Evolutionary conservation across 1,284 basidiomycete genomes (phyloP).

Genomic region (Cutaneotrichosporon dermatis): DNA sequence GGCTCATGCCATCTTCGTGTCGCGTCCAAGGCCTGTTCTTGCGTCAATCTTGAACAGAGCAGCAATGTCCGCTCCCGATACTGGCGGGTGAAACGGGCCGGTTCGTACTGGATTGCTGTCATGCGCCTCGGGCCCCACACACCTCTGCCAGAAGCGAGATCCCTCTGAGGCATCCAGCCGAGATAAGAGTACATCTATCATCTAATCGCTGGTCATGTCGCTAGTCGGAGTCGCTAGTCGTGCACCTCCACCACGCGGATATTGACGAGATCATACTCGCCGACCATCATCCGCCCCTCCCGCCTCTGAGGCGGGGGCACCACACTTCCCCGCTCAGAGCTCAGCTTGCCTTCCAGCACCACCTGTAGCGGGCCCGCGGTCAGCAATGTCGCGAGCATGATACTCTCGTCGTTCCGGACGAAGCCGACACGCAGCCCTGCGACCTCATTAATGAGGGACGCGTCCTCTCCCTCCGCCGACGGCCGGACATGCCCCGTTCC

Average conservation of each 20-base stretch:
- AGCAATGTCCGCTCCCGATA: no score
- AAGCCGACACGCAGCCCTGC: conserved; percentile 31
- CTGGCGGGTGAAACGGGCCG: no score
- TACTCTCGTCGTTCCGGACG: conserved; percentile 25
- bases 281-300: conserved; percentile 12
- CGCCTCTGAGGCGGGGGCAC: background rate
- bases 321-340: background rate
- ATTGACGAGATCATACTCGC: conserved; percentile 13
- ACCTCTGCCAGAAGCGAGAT: no score
- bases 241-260: conserved; percentile 15
- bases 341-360: background rate
- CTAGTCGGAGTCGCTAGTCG: no score
- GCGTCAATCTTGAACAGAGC: no score
- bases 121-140: no score
- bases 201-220: no score
- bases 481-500: conserved; percentile 32
- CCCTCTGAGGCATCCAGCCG: no score
- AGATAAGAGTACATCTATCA: no score
- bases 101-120: no score
- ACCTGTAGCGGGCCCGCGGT: background rate
- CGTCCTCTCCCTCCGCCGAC: conserved; percentile 25
- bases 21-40: no score
- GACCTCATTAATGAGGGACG: conserved; percentile 10
- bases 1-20: no score
- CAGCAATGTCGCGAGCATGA: conserved; percentile 7